Base-by-base conservation (phyloP, 2,329 filamentous ascomycete genomes). In the Talaromyces sp. region DNA sequence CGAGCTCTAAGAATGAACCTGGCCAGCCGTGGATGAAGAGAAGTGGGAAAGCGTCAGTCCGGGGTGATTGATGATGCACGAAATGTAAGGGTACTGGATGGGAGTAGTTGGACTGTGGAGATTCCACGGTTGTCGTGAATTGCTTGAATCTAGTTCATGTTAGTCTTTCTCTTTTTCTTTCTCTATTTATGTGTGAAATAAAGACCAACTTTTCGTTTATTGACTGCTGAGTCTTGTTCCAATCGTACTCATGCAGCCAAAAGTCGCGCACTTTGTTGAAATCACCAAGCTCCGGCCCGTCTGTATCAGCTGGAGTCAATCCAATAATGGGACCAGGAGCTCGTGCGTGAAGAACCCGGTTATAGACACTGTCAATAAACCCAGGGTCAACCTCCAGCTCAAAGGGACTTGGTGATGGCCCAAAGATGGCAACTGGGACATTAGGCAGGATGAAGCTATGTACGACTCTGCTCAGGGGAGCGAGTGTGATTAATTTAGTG, bases 21-120 rank as follows among this genome's bases (percentile, higher is more conserved):
- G 73, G 73, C 73, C 72, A 75, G 54, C 72, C 72, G 58, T 75
- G 73, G 19, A 66, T 66, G 60, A 73, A 73, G 2, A 72, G 66
- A 17, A 75, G 67, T 1, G 73, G 73, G 11, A 72, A 68, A 4
- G 75, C 74, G 52, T 74, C 70, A 12, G 56, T 14, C 5, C 53
- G 56, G 24, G 50, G 10, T 17, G 64, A 66, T 21, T 31, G 56
- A 11, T 62, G 55, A 53, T 70, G 68, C 9, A 65, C 59, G 52
- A 65, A 70, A 60, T 70, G 69, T 6, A 70, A 46, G 17, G 54
- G 35, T 14, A 56, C 35, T 46, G 38, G 54, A 21, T 56, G n/a
- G 17, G 32, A n/a, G 54, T 12, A 12, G n/a, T 56, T 56, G 27
- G 35, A 19, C 10, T 41, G 24, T 29, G 38, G 11, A 24, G 38